phyloP scores from a whole-genome alignment of 495 filamentous ascomycete species.

The Tuber melanosporum region DNA sequence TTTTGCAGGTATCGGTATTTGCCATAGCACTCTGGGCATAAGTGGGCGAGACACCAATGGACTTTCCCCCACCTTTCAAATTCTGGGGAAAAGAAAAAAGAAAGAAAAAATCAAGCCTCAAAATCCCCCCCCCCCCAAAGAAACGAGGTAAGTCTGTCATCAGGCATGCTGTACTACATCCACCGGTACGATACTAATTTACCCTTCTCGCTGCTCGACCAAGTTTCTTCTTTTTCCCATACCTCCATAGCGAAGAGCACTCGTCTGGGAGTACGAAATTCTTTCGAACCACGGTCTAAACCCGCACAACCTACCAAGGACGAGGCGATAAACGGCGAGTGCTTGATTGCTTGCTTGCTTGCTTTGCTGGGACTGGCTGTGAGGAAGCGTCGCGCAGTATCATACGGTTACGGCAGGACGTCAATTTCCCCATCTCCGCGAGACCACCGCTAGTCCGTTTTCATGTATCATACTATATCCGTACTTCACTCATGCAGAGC shows the following conservation, averaged over 20 bases:
- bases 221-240: no score
- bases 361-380: not conserved
- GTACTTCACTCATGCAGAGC: no score
- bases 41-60: not conserved
- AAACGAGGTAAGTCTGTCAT: no score
- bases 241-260: not conserved
- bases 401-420: not conserved
- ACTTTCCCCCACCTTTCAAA: no score
- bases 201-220: no score
- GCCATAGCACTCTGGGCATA: not conserved
- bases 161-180: no score
- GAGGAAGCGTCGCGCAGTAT: not conserved
- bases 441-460: no score
- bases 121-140: no score
- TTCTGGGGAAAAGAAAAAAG: no score
- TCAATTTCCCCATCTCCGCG: not conserved
- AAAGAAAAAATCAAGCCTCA: no score
- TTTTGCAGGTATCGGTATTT: not conserved
- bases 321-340: not conserved
- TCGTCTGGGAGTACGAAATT: not conserved
- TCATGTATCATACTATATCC: no score
- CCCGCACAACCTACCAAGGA: not conserved
- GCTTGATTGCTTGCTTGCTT: not conserved
- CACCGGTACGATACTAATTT: no score
- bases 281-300: not conserved